Base-by-base conservation (phyloP, 1,284 basidiomycete species). In the Irpex lacteus region DNA sequence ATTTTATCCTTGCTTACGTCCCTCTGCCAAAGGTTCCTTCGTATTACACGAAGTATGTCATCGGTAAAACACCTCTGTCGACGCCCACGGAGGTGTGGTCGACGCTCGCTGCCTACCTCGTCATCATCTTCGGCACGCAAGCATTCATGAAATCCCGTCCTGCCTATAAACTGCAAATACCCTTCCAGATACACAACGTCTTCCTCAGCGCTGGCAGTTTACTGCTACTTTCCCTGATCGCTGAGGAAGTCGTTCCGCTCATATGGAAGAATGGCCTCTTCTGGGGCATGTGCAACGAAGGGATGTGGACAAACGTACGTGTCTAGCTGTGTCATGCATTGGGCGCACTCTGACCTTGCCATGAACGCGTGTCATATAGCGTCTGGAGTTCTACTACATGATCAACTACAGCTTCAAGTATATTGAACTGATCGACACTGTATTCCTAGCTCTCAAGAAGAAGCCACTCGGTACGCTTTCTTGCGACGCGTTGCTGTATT, bases 381-480 rank as follows among this genome's bases (percentile, higher is more conserved):
- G 85, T 74, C 82, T 96, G 74, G 90, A 95, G 77, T 90, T 94
- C 72, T 98, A 94, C 81, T 98, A 98, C 83, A 95, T 98, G 83
- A 85, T 98, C 83, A 99, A 98, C 84, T 99, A 98, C 82, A 95
- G 90, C 79, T 94, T 97, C 87, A 96, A 97, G 78, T 96, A 95
- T 75, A 78, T 96, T 68, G 96, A 98, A 80, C 87, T 98, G 64
- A 77, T 97, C 67, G 97, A 98, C 83, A 98, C 97, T 5, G 85
- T 98, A 68, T 98, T 98, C 85, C 88, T 99, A 70, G 94, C 94
- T n/a, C 81, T 97, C 72, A 98, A 98, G 87, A 98, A 98, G 85
- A 98, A 98, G 80, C 94, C 95, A 34, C 84, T 98, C 61, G 91
- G 95, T 96, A 73, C 68, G 87, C 38, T 44, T 62, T 78, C 26